phyloP scores from a whole-genome alignment of 2,329 filamentous ascomycete species.

The Aureobasidium sp. region DNA sequence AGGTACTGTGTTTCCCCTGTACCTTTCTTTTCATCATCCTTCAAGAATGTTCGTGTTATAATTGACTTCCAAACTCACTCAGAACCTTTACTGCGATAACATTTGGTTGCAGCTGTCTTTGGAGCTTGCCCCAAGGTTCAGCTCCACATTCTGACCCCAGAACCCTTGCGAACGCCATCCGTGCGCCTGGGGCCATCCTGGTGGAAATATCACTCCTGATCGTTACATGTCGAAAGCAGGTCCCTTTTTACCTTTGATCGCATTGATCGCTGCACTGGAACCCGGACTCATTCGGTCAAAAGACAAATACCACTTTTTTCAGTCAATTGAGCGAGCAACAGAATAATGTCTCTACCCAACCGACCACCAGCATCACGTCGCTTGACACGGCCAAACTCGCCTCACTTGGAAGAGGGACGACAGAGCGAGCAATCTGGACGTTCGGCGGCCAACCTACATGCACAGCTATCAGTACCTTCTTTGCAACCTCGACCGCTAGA shows the following conservation, averaged over 20 bases:
- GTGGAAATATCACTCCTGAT: background rate
- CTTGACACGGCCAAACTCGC: background rate
- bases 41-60: background rate
- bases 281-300: background rate
- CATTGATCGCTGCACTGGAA: background rate
- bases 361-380: slow-evolving; percentile 3
- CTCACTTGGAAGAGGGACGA: background rate
- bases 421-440: slow-evolving; percentile 25
- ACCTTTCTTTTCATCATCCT: background rate
- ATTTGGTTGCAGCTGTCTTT: background rate
- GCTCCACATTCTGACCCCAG: slow-evolving; percentile 5
- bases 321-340: background rate
- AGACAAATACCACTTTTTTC: background rate
- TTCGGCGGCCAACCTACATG: slow-evolving; percentile 23
- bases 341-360: background rate
- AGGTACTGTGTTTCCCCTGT: background rate
- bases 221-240: background rate
- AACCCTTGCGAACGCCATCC: background rate
- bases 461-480: slow-evolving; percentile 26
- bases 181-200: background rate
- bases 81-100: background rate
- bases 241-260: background rate
- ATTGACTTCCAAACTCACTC: background rate
- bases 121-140: background rate
- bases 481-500: slow-evolving; percentile 20